phyloP scores from a whole-genome alignment of 371 early-diverging fungal genomes.

The Capillidium rhysosporum region DNA sequence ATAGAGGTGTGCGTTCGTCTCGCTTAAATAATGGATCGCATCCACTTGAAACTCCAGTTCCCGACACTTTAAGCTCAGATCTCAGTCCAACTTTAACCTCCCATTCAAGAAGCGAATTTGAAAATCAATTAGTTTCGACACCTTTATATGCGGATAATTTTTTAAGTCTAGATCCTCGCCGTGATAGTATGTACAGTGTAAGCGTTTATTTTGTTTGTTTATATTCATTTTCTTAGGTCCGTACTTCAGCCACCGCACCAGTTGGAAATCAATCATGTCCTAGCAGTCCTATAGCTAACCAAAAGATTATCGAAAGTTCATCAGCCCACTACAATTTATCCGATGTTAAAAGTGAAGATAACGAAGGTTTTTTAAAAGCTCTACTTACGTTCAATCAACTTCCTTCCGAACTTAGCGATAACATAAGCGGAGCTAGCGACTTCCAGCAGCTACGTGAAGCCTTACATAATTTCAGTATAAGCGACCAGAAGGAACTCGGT shows the following conservation, averaged over 20 bases:
- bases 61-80: not conserved
- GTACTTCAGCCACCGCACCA: slow-evolving; percentile 1
- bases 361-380: not conserved
- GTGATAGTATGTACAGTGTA: slow-evolving; percentile 5
- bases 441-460: not conserved
- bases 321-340: not conserved
- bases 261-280: not conserved
- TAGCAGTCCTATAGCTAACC: not conserved
- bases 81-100: not conserved
- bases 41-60: not conserved
- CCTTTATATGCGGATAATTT: not conserved
- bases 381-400: not conserved
- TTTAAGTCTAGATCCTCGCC: not conserved
- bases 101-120: not conserved
- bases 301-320: not conserved
- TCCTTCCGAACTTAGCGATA: not conserved
- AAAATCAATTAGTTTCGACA: not conserved
- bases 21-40: not conserved
- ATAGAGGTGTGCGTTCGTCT: not conserved
- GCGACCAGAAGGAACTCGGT: not conserved
- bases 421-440: not conserved
- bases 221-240: not conserved
- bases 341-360: not conserved
- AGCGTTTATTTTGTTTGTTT: not conserved
- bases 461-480: not conserved